Evolutionary conservation across 2,329 filamentous ascomycete genomes (phyloP), one percentile per base, ranked within the genome.

Genomic region (Endoconidiophora laricicola): DNA sequence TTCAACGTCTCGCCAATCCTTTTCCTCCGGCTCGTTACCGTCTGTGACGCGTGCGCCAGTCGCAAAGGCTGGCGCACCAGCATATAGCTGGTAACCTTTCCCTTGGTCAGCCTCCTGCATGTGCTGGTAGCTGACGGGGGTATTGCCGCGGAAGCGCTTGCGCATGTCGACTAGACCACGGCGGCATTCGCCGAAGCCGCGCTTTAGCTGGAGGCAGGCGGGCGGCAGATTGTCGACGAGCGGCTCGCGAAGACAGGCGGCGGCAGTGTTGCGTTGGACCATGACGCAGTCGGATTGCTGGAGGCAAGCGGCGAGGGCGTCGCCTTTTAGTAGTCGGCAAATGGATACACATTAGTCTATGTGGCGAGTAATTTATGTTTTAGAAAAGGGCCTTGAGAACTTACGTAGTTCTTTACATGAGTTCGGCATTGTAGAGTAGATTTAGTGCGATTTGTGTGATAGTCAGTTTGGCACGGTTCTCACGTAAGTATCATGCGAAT

Each of bases 101-200:
- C 69, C 71, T 9, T 69, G 68, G 57, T 85, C 79, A 51, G 76
- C 64, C 56, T 81, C 72, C 60, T 79, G 72, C 58, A 79, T 67
- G 53, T 71, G 66, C 60, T 69, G 71, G 56, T 82, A 76, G 22
- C 78, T 72, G 56, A 94, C 80, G 49, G 91, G 87, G 63, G 86
- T 78, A 69, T 96, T 96, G 52, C 91, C 91, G 50, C 91, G 78
- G 67, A 98, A 96, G 33, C 91, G 83, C 70, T 96, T 96, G 64
- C 91, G 85, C 91, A 98, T 98, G 65, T 98, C 91, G 58, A 96
- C 83, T 78, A 94, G 79, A 56, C 91, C 91, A 56, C 90, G 83
- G 61, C 94, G 93, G 75, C 91, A 98, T 63, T 95, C 86, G 63
- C 86, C 84, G 60, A 93, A 91, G 43, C 87, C 86, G 64, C 86